phyloP scores from a whole-genome alignment of 106 monocot genomes.

The Cymbidium sinense region DNA sequence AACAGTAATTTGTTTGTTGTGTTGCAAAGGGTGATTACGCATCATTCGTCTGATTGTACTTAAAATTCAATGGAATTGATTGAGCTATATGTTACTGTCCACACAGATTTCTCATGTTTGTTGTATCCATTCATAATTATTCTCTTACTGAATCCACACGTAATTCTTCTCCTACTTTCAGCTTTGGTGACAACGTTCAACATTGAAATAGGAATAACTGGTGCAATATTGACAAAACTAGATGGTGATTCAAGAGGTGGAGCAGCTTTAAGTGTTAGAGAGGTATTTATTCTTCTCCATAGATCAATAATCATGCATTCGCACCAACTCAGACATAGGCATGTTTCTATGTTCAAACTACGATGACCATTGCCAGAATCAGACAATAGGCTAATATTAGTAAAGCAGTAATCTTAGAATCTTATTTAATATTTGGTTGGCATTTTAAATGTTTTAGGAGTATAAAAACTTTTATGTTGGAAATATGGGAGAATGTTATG shows the following conservation, averaged over 20 bases:
- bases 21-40: background rate
- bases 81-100: background rate
- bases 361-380: background rate
- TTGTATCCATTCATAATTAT: too few species aligned
- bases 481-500: background rate
- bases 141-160: background rate
- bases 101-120: too few species aligned
- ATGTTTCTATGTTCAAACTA: background rate
- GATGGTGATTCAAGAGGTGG: conserved; percentile 99
- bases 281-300: conserved; percentile 32
- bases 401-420: background rate
- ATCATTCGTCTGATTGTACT: background rate
- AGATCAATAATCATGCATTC: background rate
- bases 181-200: conserved; percentile 96
- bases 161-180: conserved; percentile 18
- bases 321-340: background rate
- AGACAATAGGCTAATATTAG: background rate
- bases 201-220: conserved; percentile 94
- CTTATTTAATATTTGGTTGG: background rate
- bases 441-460: background rate
- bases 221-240: conserved; percentile 94
- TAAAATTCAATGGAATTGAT: background rate
- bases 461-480: background rate
- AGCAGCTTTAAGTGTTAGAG: conserved; percentile 95
- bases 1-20: background rate